Evolutionary conservation across 352 stramenopile species (phyloP).

Genomic region (Pythium sukuiense): DNA sequence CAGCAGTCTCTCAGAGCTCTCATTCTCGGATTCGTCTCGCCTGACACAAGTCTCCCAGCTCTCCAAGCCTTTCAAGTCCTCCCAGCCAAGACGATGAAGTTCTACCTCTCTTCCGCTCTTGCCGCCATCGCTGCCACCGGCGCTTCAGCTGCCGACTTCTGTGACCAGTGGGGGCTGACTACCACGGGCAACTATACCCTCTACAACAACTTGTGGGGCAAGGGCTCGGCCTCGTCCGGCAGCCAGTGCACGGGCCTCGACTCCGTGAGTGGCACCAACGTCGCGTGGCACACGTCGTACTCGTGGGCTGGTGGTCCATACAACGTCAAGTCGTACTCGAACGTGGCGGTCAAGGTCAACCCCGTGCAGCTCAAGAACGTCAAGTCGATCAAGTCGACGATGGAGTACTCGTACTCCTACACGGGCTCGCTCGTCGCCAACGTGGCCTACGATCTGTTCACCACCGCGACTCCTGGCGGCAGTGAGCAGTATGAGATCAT

Average conservation of each 20-base stretch:
- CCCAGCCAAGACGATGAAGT: neutral
- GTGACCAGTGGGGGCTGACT: neutral
- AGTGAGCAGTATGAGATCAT: constrained; percentile 40
- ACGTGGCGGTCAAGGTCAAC: neutral
- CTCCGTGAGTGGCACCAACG: neutral
- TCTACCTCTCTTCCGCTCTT: neutral
- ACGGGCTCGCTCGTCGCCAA: neutral
- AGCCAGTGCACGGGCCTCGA: neutral
- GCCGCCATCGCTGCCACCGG: neutral
- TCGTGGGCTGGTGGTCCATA: neutral
- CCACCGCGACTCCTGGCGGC: constrained; percentile 27
- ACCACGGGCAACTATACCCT: neutral
- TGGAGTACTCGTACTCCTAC: constrained; percentile 1
- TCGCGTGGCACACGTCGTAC: constrained; percentile 2
- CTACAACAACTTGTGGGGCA: neutral
- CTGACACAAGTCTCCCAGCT: neutral
- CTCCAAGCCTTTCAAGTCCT: neutral
- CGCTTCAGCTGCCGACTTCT: neutral
- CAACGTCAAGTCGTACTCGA: constrained; percentile 1
- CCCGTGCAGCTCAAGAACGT: neutral
- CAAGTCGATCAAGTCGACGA: neutral
- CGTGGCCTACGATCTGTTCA: constrained; percentile 38
- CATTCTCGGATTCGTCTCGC: neutral
- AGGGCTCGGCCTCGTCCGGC: neutral
- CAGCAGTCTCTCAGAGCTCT: neutral